Base-by-base conservation (phyloP, 2,329 filamentous ascomycete species). In the Dothistroma septosporum region DNA sequence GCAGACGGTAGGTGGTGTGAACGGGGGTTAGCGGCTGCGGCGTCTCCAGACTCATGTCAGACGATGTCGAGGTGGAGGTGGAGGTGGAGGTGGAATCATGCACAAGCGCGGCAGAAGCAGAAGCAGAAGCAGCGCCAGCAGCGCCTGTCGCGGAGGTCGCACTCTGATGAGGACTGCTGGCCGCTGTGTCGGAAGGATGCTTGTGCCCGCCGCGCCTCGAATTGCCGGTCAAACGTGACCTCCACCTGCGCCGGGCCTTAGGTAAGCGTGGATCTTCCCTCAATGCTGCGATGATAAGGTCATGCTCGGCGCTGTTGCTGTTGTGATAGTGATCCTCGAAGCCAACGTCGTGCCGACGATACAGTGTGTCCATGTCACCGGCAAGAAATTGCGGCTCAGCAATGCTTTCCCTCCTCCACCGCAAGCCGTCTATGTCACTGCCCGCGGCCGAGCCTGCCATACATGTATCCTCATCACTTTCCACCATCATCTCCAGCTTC, bases 271-370 rank as follows among this genome's bases (percentile, higher is more conserved):
- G 46, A 22, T 4, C 46, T 11, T 16, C 14, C 11, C 35, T 53
- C 50, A 53, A n/a, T 6, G 47, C 47, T 14, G 10, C 47, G 47
- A 50, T 50, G 47, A 50, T 50, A 28, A 50, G 47, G n/a, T 53
- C 28, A 11, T 10, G 35, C n/a, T 28, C n/a, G 14, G 31, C 21
- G 6, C 16, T 35, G 50, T n/a, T 35, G 31, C 31, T 53, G 50
- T 21, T 16, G 31, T 35, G 50, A n/a, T 32, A 53, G 33, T 53
- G 35, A 35, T 53, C 11, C 2, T 32, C 24, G 7, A 53, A 53
- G n/a, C 24, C 50, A 2, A 28, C 35, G 31, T 53, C 50, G 50
- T 53, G 50, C 33, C 50, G 50, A 4, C 12, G 16, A n/a, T 32
- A 35, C 3, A 53, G 50, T 9, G 24, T 53, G 11, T 14, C 11